Base-by-base conservation (phyloP, 1,139 yeast genomes). In the Entelexis sorbosivorans region DNA sequence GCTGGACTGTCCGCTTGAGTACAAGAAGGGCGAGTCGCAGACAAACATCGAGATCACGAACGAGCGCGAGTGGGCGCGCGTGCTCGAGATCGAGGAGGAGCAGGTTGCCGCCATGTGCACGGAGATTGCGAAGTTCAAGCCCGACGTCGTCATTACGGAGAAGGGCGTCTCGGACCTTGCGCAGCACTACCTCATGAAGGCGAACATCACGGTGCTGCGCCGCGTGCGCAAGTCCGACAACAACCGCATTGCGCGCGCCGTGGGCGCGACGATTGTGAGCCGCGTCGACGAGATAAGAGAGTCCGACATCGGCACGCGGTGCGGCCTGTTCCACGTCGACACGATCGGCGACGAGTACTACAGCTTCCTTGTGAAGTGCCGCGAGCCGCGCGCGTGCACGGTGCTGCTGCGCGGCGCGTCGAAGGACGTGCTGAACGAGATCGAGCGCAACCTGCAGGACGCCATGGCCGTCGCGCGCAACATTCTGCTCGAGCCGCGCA, bases 111-210 rank as follows among this genome's bases (percentile, higher is more conserved):
- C 76, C 52, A 73, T 91, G 74, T 89, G 97, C 70, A 95, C 87
- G 55, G 84, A 81, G 61, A 78, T 93, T 58, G 74, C 89, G 60
- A 78, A 83, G 55, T 79, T 86, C 66, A 86, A 87, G 66, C 98
- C 98, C 19, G 95, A 86, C 66, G 75, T 93, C 63, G 96, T 93
- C 42, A 82, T 93, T 60, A 93, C 98, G 49, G 99, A 93, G 69
- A 93, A 93, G 75, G 99, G 99, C 59, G 97, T 93, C 26, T 84
- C 95, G 50, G 99, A 93, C 68, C 75, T 93, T 65, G 99, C 98
- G 39, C 99, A 93, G 69, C 99, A 93, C 71, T 89, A 83, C 69
- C 72, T 93, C 60, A 75, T 91, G 64, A 89, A 89, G 72, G 96
- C 95, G 56, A 95, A 95, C 52, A 89, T 89, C 58, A 78, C 95